A percentile compares a stretch with the other conserved stretches of the same genome.
Evolutionary conservation across 2,329 filamentous ascomycete genomes (phyloP).

Genomic region (Alternaria sp.): DNA sequence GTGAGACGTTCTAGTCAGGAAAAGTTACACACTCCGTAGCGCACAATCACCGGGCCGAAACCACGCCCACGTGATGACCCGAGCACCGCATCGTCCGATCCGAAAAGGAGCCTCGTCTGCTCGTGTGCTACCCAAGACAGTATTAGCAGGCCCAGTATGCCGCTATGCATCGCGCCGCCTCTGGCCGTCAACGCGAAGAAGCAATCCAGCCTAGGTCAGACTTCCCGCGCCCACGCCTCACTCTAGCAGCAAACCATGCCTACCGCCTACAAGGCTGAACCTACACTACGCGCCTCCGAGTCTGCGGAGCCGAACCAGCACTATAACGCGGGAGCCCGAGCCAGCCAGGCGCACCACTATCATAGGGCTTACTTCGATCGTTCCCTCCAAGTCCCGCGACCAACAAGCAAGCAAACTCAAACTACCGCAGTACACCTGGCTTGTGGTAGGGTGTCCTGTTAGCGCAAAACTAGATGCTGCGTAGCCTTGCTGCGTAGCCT

Average conservation of each 20-base stretch:
- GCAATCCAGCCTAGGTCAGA: constrained; percentile 37
- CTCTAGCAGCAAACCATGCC: constrained; percentile 17
- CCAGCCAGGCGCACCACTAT: constrained; percentile 18
- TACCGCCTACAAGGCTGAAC: constrained; percentile 26
- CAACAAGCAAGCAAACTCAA: constrained; percentile 16
- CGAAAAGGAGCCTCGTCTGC: constrained; percentile 13
- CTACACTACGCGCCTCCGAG: constrained; percentile 21
- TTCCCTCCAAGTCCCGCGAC: constrained; percentile 14
- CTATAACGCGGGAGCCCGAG: constrained; percentile 23
- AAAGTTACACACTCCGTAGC: constrained; percentile 27
- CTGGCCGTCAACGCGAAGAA: constrained; percentile 25
- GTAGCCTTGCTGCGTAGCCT: constrained; percentile 1
- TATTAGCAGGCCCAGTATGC: constrained; percentile 15
- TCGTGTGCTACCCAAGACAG: constrained; percentile 15
- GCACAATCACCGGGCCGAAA: constrained; percentile 22
- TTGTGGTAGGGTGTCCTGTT: constrained; percentile 20
- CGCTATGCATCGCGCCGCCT: constrained; percentile 27
- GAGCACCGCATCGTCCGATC: constrained; percentile 10
- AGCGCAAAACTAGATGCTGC: constrained; percentile 34
- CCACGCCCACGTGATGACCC: constrained; percentile 25
- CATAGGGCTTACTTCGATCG: constrained; percentile 19
- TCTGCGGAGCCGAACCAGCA: constrained; percentile 27
- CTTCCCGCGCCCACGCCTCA: constrained; percentile 21
- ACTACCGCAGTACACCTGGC: constrained; percentile 9
- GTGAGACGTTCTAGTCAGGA: constrained; percentile 21